Evolutionary conservation across 441 rosid genomes (phyloP).

Genomic region (Eruca vesicaria): DNA sequence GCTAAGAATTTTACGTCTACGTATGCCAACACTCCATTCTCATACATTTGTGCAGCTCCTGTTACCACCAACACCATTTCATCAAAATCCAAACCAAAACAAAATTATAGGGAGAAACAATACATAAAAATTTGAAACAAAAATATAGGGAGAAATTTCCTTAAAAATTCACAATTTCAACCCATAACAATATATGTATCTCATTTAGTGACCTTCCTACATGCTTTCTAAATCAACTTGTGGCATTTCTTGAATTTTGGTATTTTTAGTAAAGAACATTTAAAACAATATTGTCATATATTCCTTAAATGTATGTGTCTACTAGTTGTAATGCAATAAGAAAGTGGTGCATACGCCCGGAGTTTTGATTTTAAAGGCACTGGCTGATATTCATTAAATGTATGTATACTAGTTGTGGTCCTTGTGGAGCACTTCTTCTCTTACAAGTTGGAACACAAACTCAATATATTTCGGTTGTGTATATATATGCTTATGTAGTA

Average conservation of each 20-base stretch:
- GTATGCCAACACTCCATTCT: conserved; percentile 71
- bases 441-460: not conserved
- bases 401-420: not conserved
- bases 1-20: conserved; percentile 67
- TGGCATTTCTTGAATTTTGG: not conserved
- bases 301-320: not conserved
- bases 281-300: not conserved
- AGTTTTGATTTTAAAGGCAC: not conserved
- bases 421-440: not conserved
- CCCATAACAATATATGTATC: not conserved
- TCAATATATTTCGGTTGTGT: not conserved
- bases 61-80: conserved; percentile 15
- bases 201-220: not conserved
- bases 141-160: not conserved
- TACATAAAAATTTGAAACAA: not conserved
- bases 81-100: not conserved
- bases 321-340: not conserved
- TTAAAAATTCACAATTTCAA: not conserved
- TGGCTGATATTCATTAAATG: not conserved
- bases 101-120: too few species aligned
- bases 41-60: conserved; percentile 89
- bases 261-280: not conserved
- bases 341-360: not conserved
- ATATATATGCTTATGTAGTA: not conserved
- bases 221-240: not conserved